Evolutionary conservation across 768 basidiomycete genomes (phyloP), one percentile per base, ranked within the genome.

Genomic region (Serendipita sp.): DNA sequence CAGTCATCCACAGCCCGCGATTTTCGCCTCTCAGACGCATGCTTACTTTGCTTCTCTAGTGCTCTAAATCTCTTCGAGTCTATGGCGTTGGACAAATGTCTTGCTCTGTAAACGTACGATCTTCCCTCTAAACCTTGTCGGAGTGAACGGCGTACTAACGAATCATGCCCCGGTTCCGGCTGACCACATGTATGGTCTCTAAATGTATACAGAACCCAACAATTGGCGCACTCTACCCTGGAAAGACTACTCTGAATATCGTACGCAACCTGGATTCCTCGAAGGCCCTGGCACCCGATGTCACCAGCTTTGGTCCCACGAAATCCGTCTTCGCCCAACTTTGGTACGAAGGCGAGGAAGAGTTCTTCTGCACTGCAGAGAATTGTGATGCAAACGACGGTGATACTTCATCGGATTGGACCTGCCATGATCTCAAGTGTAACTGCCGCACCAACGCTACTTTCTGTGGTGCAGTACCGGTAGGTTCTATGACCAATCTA

Each of bases 31-130:
- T 18, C 48, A 32, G 8, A 18, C 48, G 48, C 48, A 18, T 32
- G 48, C 48, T 51, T 5, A n/a, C 85, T 85, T 2, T 71, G 94
- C 68, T 79, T 82, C 1, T 95, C 92, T 75, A 91, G 84, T 69
- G 80, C 80, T 10, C 69, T 78, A 5, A 32, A 38, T 23, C 16
- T 28, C 80, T 91, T 0, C 77, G 78, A 56, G 88, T 93, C 7
- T 95, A 80, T 69, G 85, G 91, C 1, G 80, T 86, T 2, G 81
- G 89, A 2, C 84, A 92, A 72, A 83, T 94, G 79, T 89, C 88
- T 67, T 97, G 94, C 74, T 76, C 79, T 64, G 91, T 95, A 11
- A 78, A 82, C 65, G 91, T 91, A 74, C 64, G 86, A 80, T 38
- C 1, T 41, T 38, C 28, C n/a, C 41, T 41, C 41, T 41, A 41